Conservation (phyloP, 2,329 filamentous ascomycete species). For the Colletotrichum falcatum region DNA sequence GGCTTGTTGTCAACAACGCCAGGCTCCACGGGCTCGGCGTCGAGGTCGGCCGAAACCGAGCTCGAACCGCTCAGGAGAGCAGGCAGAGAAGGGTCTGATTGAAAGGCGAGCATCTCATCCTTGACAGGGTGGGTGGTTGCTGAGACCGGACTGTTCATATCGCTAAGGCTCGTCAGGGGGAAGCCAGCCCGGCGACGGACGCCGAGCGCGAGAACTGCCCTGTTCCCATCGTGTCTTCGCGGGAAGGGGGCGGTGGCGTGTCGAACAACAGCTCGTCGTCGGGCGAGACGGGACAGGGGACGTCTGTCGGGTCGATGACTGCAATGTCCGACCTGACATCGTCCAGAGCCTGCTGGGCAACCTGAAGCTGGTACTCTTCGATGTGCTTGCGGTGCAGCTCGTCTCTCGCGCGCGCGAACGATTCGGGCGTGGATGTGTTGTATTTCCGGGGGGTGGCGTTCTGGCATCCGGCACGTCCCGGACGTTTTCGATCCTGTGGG, state of each 20-base stretch:
- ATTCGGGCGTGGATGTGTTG: slow-evolving; percentile 55
- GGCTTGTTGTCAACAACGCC: slow-evolving; percentile 57
- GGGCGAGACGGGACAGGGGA: slow-evolving; percentile 60
- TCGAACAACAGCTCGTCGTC: slow-evolving; percentile 53
- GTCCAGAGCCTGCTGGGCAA: slow-evolving; percentile 46
- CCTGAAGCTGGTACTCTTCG: slow-evolving; percentile 50
- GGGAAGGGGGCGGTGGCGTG: slow-evolving; percentile 48
- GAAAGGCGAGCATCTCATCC: slow-evolving; percentile 65
- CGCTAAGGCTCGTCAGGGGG: slow-evolving; percentile 68
- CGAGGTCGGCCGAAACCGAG: slow-evolving; percentile 72
- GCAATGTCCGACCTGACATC: slow-evolving; percentile 29
- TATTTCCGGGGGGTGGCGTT: slow-evolving; percentile 51
- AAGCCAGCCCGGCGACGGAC: slow-evolving; percentile 58
- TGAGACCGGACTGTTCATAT: slow-evolving; percentile 62
- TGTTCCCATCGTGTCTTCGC: slow-evolving; percentile 58
- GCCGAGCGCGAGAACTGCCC: slow-evolving; percentile 64
- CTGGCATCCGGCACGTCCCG: slow-evolving; percentile 50
- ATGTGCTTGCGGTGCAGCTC: slow-evolving; percentile 49
- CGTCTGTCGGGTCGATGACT: slow-evolving; percentile 46
- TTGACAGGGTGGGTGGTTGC: slow-evolving; percentile 54
- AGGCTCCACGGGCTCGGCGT: slow-evolving; percentile 69
- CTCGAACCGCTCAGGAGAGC: slow-evolving; percentile 73
- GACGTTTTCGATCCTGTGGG: slow-evolving; percentile 56
- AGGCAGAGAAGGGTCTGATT: slow-evolving; percentile 73
- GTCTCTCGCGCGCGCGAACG: slow-evolving; percentile 53